phyloP scores from a whole-genome alignment of 371 early-diverging fungal species.

The Syncephalis plumigaleata region DNA sequence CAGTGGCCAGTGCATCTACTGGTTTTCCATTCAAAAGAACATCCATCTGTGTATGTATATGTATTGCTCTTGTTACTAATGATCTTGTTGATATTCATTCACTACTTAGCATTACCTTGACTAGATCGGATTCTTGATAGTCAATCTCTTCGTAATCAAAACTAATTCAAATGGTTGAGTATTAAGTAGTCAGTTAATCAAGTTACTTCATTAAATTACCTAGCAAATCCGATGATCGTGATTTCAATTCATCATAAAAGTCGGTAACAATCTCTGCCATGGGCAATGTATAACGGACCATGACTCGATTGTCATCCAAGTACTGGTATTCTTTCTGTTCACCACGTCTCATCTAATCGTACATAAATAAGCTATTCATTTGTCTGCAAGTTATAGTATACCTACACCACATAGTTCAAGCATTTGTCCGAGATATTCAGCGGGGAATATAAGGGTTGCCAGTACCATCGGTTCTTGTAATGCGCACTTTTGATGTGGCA shows the following conservation, averaged over 20 bases:
- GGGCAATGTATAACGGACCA: constrained; percentile 78
- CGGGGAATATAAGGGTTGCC: constrained; percentile 84
- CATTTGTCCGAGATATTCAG: constrained; percentile 76
- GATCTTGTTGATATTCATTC: neutral
- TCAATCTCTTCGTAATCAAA: constrained; percentile 94
- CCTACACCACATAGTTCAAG: constrained; percentile 78
- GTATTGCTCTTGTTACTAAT: neutral
- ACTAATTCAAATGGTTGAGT: constrained; percentile 9
- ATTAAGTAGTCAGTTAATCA: neutral
- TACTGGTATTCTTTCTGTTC: constrained; percentile 70
- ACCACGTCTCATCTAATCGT: constrained; percentile 45
- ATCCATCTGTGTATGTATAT: constrained; percentile 33
- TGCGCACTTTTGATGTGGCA: constrained; percentile 35
- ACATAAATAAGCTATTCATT: neutral
- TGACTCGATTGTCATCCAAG: constrained; percentile 70
- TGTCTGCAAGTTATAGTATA: neutral
- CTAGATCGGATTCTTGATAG: constrained; percentile 72
- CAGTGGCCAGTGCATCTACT: constrained; percentile 84
- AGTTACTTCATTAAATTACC: constrained; percentile 11
- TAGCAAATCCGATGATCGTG: constrained; percentile 85
- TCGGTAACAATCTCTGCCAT: constrained; percentile 84
- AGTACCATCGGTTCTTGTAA: constrained; percentile 85
- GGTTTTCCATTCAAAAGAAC: constrained; percentile 78
- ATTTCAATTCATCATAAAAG: constrained; percentile 88
- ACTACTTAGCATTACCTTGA: constrained; percentile 44